Evolutionary conservation across 225 moss, liverwort and hornwort genomes (phyloP).

Genomic region (Physcomitrium patens): DNA sequence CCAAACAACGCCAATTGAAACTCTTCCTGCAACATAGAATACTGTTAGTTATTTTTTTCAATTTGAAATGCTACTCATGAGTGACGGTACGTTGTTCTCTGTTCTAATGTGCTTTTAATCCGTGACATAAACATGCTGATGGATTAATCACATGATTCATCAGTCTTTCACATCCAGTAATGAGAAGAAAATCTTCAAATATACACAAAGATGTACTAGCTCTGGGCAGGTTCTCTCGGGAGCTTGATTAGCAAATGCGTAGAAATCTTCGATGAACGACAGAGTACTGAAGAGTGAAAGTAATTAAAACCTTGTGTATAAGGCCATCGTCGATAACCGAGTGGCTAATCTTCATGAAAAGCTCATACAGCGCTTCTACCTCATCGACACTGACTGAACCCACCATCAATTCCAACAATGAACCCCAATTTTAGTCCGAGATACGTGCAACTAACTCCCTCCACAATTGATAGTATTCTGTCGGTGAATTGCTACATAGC

Average conservation of each 20-base stretch:
- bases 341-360: constrained; percentile 56
- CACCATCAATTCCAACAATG: constrained; percentile 20
- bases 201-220: too few relatives aligned
- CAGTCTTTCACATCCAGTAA: too few relatives aligned
- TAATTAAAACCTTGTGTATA: constrained; percentile 49
- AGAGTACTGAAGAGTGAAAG: background rate
- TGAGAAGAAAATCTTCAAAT: too few relatives aligned
- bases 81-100: background rate
- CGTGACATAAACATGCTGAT: too few relatives aligned
- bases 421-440: background rate
- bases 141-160: background rate
- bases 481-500: too few relatives aligned
- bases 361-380: constrained; percentile 56
- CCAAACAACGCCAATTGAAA: constrained; percentile 52
- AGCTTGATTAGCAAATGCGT: too few relatives aligned
- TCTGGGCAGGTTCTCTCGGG: too few relatives aligned
- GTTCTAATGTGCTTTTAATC: background rate
- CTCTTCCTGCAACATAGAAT: constrained; percentile 47
- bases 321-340: constrained; percentile 52
- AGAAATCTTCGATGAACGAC: background rate
- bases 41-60: background rate
- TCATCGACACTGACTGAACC: constrained; percentile 41
- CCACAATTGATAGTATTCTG: too few relatives aligned
- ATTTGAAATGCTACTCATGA: background rate
- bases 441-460: background rate